These are phyloP conservation scores for Chlamydomonas sp. DNA, from an alignment of 139 green algal species.

Conservation along the genomic window DNA sequence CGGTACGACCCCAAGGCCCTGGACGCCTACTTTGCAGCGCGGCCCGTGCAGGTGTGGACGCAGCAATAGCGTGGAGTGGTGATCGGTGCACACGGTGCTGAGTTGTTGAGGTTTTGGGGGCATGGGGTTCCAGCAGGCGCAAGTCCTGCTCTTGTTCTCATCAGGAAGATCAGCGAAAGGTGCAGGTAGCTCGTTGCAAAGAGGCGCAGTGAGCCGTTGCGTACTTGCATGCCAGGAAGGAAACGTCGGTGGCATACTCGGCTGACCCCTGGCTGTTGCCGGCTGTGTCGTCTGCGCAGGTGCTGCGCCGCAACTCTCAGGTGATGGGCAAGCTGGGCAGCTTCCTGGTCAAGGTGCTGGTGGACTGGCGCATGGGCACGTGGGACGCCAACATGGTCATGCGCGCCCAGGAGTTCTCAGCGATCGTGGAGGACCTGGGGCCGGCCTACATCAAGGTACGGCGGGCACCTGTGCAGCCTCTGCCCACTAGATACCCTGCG, in stretches of 20 bases:
- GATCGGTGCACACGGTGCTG: too few relatives aligned
- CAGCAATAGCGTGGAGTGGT: too few relatives aligned
- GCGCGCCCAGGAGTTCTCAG: slow-evolving; percentile 34
- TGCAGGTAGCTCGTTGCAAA: too few relatives aligned
- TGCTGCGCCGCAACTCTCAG: slow-evolving; percentile 44
- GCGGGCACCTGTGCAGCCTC: neutral
- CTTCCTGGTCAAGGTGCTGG: slow-evolving; percentile 52
- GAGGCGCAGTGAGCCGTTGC: too few relatives aligned
- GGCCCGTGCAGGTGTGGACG: slow-evolving; percentile 4
- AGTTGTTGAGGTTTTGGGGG: neutral
- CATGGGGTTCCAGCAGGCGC: too few relatives aligned
- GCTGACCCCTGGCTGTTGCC: too few relatives aligned
- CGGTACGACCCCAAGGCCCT: slow-evolving; percentile 54
- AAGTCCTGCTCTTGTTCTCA: too few relatives aligned
- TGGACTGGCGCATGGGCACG: slow-evolving; percentile 47
- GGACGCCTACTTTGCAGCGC: slow-evolving; percentile 51
- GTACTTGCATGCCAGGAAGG: too few relatives aligned
- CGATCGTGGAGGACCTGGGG: slow-evolving; percentile 56
- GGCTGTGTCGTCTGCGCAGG: too few relatives aligned
- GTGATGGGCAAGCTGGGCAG: slow-evolving; percentile 40
- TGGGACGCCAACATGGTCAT: slow-evolving; percentile 51
- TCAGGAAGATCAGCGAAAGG: too few relatives aligned
- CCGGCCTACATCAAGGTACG: slow-evolving; percentile 62
- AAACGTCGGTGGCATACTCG: too few relatives aligned
- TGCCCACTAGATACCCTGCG: too few relatives aligned